These are phyloP conservation scores for Botrytis cinerea DNA, from an alignment of 2,329 filamentous ascomycete species.

Conservation along the genomic window DNA sequence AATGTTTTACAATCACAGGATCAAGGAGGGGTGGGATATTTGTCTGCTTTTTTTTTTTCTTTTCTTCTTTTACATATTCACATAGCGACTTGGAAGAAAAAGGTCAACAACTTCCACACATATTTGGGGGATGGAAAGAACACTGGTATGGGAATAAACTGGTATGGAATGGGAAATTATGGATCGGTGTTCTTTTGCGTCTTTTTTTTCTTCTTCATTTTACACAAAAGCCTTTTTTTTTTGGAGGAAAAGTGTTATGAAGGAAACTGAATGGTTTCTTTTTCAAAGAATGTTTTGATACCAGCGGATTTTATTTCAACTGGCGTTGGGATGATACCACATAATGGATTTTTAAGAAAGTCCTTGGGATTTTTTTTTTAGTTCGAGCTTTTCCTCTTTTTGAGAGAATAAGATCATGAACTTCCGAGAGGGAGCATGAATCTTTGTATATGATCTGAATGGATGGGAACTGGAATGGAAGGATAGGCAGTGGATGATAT, in stretches of 20 bases:
- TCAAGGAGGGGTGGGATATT: conserved; percentile 7
- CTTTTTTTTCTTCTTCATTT: conserved; percentile 6
- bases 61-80: conserved; percentile 22
- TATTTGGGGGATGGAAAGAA: conserved; percentile 16
- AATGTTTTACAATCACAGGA: conserved; percentile 17
- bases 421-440: background rate
- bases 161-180: conserved; percentile 17
- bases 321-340: conserved; percentile 41
- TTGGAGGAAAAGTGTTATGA: conserved; percentile 29
- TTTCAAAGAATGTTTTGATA: conserved; percentile 31
- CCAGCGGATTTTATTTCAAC: conserved; percentile 26
- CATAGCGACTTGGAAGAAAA: conserved; percentile 6
- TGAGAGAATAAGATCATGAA: conserved; percentile 1
- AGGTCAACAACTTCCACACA: background rate
- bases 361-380: conserved; percentile 24
- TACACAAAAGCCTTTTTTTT: conserved; percentile 23
- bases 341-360: background rate
- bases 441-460: conserved; percentile 23
- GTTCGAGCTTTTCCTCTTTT: conserved; percentile 5
- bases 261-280: conserved; percentile 24
- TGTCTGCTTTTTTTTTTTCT: conserved; percentile 21
- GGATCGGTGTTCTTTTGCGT: conserved; percentile 14
- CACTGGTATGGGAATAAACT: conserved; percentile 15
- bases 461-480: conserved; percentile 8
- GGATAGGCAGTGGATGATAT: conserved; percentile 13